Evolutionary conservation across 768 basidiomycete species (phyloP).

Genomic region (button mushroom (Agaricus bisporus)): DNA sequence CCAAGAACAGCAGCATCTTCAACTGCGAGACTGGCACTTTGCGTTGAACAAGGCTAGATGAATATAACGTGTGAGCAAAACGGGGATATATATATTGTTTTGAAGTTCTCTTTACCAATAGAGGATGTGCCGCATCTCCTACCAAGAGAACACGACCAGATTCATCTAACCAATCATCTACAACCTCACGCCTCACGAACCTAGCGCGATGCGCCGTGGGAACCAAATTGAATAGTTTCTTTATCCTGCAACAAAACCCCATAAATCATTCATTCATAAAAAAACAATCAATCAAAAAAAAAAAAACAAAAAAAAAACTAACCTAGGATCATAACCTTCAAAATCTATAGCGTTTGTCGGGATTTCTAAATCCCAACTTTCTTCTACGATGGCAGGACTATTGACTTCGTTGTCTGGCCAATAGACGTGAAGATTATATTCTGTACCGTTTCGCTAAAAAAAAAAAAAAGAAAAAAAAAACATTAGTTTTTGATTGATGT

Average conservation of each 20-base stretch:
- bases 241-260: conserved; percentile 22
- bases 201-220: conserved; percentile 31
- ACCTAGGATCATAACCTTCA: conserved; percentile 18
- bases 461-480: too few species aligned
- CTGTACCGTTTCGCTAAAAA: conserved; percentile 29
- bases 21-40: conserved; percentile 39
- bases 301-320: not conserved
- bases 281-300: not conserved
- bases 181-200: conserved; percentile 24
- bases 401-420: conserved; percentile 27
- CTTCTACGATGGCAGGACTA: conserved; percentile 17
- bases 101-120: conserved; percentile 44
- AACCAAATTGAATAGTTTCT: conserved; percentile 26
- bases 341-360: conserved; percentile 28
- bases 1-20: conserved; percentile 57
- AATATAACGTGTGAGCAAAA: conserved; percentile 3
- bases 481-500: not conserved
- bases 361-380: conserved; percentile 29
- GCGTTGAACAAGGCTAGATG: conserved; percentile 42
- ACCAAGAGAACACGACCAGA: conserved; percentile 39
- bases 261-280: too few species aligned
- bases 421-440: conserved; percentile 30
- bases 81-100: not conserved
- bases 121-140: conserved; percentile 53
- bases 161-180: conserved; percentile 47